Percentiles rank a stretch among this genome's conserved stretches.
phyloP scores from a whole-genome alignment of 2,329 filamentous ascomycete genomes.

The Trichoderma gracile region DNA sequence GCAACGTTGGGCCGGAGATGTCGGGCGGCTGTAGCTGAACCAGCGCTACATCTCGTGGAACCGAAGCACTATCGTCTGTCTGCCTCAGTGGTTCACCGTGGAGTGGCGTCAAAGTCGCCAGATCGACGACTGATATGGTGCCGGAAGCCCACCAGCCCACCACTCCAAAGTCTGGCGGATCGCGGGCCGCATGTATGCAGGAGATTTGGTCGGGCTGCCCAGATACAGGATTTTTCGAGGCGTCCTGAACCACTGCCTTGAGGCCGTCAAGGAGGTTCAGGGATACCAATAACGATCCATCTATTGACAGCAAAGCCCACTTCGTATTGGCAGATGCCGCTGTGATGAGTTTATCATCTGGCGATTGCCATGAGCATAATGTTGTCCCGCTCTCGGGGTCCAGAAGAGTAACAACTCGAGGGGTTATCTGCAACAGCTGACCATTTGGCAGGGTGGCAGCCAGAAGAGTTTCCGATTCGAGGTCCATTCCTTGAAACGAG shows the following conservation, averaged over 20 bases:
- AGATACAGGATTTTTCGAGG: constrained; percentile 51
- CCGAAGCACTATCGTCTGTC: constrained; percentile 67
- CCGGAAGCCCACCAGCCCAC: constrained; percentile 88
- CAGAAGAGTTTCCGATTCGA: constrained; percentile 72
- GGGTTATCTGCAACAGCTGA: constrained; percentile 75
- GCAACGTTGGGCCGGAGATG: constrained; percentile 67
- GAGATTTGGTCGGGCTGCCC: constrained; percentile 69
- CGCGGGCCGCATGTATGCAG: constrained; percentile 73
- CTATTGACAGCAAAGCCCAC: constrained; percentile 71
- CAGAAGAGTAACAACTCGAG: constrained; percentile 60
- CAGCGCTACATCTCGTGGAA: constrained; percentile 79
- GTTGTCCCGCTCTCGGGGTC: constrained; percentile 59
- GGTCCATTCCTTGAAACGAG: constrained; percentile 67
- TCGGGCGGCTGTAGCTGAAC: constrained; percentile 70
- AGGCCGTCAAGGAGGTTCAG: constrained; percentile 64
- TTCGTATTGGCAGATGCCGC: constrained; percentile 73
- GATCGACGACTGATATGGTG: constrained; percentile 70
- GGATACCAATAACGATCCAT: constrained; percentile 71
- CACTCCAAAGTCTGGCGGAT: constrained; percentile 67
- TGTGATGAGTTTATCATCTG: constrained; percentile 63
- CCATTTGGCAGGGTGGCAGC: constrained; percentile 64
- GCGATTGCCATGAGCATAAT: constrained; percentile 60
- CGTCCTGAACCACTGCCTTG: constrained; percentile 58
- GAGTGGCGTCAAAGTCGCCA: constrained; percentile 65
- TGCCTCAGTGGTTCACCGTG: constrained; percentile 63